These are phyloP conservation scores for Chrysoporthe deuterocubensis DNA, from an alignment of 2,329 filamentous ascomycete genomes.

Conservation along the genomic window DNA sequence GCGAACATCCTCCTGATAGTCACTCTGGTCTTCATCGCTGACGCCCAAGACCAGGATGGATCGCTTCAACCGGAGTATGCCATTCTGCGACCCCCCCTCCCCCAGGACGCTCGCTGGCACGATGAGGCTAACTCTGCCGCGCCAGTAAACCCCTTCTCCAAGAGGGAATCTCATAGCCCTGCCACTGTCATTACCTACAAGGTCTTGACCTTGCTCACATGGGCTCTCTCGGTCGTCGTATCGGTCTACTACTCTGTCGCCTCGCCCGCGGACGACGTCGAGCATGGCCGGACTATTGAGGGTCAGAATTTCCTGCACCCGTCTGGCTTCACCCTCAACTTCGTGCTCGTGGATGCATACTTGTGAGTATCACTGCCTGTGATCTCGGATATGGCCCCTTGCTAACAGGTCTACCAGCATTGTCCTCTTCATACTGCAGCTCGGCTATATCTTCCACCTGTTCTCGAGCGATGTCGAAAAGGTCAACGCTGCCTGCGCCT, in stretches of 20 bases:
- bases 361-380: slow-evolving; percentile 57
- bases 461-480: slow-evolving; percentile 68
- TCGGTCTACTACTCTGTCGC: slow-evolving; percentile 76
- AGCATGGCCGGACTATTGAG: slow-evolving; percentile 70
- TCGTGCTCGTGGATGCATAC: slow-evolving; percentile 69
- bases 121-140: slow-evolving; percentile 5
- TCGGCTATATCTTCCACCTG: slow-evolving; percentile 75
- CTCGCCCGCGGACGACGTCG: slow-evolving; percentile 64
- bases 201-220: slow-evolving; percentile 72
- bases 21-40: not conserved
- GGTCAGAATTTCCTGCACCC: slow-evolving; percentile 68
- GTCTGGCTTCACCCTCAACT: slow-evolving; percentile 78
- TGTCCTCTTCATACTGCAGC: slow-evolving; percentile 74
- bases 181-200: slow-evolving; percentile 73
- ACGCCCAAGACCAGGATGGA: slow-evolving; percentile 20
- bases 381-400: not conserved
- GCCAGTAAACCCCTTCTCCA: slow-evolving; percentile 76
- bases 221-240: slow-evolving; percentile 72
- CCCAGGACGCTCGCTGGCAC: not conserved
- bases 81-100: not conserved
- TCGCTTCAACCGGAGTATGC: slow-evolving; percentile 27
- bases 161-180: slow-evolving; percentile 66
- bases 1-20: not conserved
- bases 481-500: slow-evolving; percentile 72
- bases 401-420: slow-evolving; percentile 53